Base-by-base conservation (phyloP, 805 yeast species). In the Candida fluviatilis region DNA sequence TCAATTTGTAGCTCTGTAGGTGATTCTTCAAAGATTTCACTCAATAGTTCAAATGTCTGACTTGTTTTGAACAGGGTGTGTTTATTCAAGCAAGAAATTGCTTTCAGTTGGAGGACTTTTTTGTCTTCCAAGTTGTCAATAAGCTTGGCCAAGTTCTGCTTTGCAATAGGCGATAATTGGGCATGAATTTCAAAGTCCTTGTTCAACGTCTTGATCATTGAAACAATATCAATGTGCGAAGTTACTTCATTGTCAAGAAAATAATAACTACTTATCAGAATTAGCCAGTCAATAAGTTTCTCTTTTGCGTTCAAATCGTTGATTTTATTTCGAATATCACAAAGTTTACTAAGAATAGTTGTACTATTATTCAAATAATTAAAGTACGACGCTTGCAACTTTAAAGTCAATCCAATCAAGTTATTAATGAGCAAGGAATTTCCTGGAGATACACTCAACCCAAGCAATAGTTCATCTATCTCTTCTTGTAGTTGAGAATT, bases 401-500 rank as follows among this genome's bases (percentile, higher is more conserved):
- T 10, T 16, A 17, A 7, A 21, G 21, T 13, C 16, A 31, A 16
- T 11, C 18, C 35, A 6, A 18, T 31, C 4, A 31, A 16, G 8
- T 17, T 18, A 7, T 16, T 11, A 10, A 31, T 10, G 7, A 31
- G 8, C 4, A 17, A 18, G 5, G 23, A 18, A 31, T 7, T 5
- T 5, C 14, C 15, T 10, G 18, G 25, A 16, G 7, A 8, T 5
- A 11, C 10, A 18, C 10, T 31, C 35, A 31, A 31, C 7, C 26
- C 24, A 10, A 11, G 23, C 14, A 31, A 14, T 7, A 16, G 14
- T 4, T 18, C 21, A 5, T 31, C 35, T 5, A 31, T 31, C 25
- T 31, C 35, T 17, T 31, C 35, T 7, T 31, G 16, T 8, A 31
- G 6, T n/a, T 31, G 25, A 16, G 35, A 31, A 14, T 19, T 31